Percentiles rank a stretch among this genome's conserved stretches.
These are phyloP conservation scores for Penicillium bialowiezense DNA, from an alignment of 495 filamentous ascomycete genomes.

Conservation along the genomic window DNA sequence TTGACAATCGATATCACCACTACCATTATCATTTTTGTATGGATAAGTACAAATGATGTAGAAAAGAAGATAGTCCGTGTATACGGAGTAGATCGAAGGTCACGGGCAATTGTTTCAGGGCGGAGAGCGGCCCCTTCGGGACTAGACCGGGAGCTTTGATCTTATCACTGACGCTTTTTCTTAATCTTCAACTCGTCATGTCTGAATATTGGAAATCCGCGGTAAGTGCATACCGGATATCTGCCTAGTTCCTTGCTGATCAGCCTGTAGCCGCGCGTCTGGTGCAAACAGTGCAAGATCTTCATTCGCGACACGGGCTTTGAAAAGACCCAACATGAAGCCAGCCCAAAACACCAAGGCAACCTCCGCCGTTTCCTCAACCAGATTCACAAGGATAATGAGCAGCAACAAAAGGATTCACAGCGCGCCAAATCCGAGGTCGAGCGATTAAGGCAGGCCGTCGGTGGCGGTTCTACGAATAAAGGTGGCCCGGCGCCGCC, in stretches of 20 bases:
- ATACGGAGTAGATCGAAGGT: too few species aligned
- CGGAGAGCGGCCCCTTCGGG: constrained; percentile 8
- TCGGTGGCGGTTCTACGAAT: constrained; percentile 42
- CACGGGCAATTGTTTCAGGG: too few species aligned
- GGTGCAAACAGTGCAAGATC: constrained; percentile 95
- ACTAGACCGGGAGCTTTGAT: constrained; percentile 19
- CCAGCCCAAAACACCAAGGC: constrained; percentile 82
- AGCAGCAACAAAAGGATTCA: constrained; percentile 72
- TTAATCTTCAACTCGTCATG: constrained; percentile 54
- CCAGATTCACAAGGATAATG: constrained; percentile 78
- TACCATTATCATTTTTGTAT: too few species aligned
- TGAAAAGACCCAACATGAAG: constrained; percentile 86
- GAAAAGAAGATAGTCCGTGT: too few species aligned
- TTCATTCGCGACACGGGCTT: constrained; percentile 91
- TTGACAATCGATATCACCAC: too few species aligned
- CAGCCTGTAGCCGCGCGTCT: constrained; percentile 68
- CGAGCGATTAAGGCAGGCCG: constrained; percentile 76
- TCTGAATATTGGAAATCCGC: constrained; percentile 99
- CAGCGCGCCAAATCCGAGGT: constrained; percentile 83
- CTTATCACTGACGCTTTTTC: constrained; percentile 10
- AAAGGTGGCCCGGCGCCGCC: constrained; percentile 16
- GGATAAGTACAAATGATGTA: too few species aligned
- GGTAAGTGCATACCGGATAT: constrained; percentile 34
- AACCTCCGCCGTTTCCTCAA: constrained; percentile 86
- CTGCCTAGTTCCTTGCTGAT: background rate